Percentiles rank a stretch among this genome's conserved stretches.
Conservation (phyloP, 805 yeast species). For the Debaryomyces prosopidis region DNA sequence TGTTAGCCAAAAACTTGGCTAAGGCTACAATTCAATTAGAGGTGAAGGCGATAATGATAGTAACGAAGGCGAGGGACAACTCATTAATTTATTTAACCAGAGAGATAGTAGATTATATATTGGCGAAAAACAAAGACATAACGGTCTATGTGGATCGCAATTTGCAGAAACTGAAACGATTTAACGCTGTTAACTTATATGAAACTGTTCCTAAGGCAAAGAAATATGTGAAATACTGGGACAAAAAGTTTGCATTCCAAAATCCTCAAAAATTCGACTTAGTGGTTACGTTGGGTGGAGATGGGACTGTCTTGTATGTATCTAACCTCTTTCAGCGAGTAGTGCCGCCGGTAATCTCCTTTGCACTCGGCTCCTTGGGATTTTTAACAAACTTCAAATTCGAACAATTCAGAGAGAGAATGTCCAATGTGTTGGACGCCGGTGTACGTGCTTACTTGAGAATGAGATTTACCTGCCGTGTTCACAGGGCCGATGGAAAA, state of each 20-base stretch:
- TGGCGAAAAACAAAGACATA: slow-evolving; percentile 38
- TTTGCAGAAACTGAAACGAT: slow-evolving; percentile 60
- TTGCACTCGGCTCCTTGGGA: slow-evolving; percentile 45
- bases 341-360: slow-evolving; percentile 49
- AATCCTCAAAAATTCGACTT: slow-evolving; percentile 45
- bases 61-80: slow-evolving; percentile 88
- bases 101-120: slow-evolving; percentile 77
- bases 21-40: slow-evolving; percentile 72
- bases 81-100: slow-evolving; percentile 73
- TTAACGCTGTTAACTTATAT: slow-evolving; percentile 55
- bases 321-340: slow-evolving; percentile 44
- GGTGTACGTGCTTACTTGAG: slow-evolving; percentile 79
- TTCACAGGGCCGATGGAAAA: slow-evolving; percentile 52
- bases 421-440: slow-evolving; percentile 58
- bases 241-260: slow-evolving; percentile 49
- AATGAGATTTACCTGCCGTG: slow-evolving; percentile 85
- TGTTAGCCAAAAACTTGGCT: slow-evolving; percentile 68
- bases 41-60: slow-evolving; percentile 71
- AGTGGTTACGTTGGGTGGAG: slow-evolving; percentile 47
- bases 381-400: slow-evolving; percentile 75
- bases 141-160: slow-evolving; percentile 73
- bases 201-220: slow-evolving; percentile 47
- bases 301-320: slow-evolving; percentile 46
- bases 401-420: slow-evolving; percentile 62
- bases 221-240: slow-evolving; percentile 66